Base-by-base conservation (phyloP, 768 basidiomycete genomes). In the Lentinula raphanica region DNA sequence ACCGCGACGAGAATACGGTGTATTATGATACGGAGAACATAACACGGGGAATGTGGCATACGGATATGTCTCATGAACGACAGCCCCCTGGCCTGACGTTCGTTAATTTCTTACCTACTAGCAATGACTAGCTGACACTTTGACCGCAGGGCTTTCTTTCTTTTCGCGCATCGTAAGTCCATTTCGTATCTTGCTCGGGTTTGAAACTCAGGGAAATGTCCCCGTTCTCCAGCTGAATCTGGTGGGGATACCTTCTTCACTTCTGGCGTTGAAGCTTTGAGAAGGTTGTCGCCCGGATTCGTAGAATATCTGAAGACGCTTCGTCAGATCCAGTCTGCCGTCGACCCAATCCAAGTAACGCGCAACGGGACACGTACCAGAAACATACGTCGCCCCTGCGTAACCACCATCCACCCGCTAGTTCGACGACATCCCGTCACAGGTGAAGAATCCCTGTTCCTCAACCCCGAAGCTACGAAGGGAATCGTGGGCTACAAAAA, bases 31-130 rank as follows among this genome's bases (percentile, higher is more conserved):
- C 74, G 48, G 78, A 79, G 51, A 66, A 72, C 45, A 74, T 80
- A 51, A 75, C 78, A 3, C 71, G 49, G 19, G 58, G 53, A 5
- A 29, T 32, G 48, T 86, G 83, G 85, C 83, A 86, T 64, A 77
- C 79, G 7, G 71, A 72, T 44, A 60, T 58, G 53, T 60, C 76
- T 2, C 85, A 85, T 66, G 84, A 86, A 66, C 70, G 75, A 19
- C 84, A 86, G 66, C 84, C 84, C 21, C 83, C 83, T 9, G 85
- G 83, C 21, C 65, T 85, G 31, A 86, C 84, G 23, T 79, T 79
- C 5, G 77, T 86, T 57, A 83, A 80, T 17, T 12, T 8, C 13
- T 19, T n/a, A 25, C 15, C 3, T 53, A 3, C 3, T 53, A 3
- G 17, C 17, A 29, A 31, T 29, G 11, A 36, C 7, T 42, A 4